Percentiles rank a stretch among this genome's conserved stretches.
phyloP scores from a whole-genome alignment of 2,329 filamentous ascomycete species.

The Cytospora chrysosperma region DNA sequence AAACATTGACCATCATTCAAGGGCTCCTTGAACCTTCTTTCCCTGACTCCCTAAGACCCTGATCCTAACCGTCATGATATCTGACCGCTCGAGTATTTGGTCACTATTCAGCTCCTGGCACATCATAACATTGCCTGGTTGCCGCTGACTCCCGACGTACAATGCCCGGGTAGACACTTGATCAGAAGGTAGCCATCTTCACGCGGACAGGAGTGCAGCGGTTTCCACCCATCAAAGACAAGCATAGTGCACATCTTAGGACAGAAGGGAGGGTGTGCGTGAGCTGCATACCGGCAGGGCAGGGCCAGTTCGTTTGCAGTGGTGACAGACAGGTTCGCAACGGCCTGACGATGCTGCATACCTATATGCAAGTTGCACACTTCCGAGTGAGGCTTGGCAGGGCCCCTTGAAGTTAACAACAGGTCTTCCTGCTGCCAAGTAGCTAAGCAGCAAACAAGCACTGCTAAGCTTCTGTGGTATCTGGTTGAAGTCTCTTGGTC shows the following conservation, averaged over 20 bases:
- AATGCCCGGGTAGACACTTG: no score
- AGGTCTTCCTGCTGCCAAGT: background rate
- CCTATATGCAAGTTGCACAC: background rate
- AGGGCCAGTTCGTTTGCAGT: no score
- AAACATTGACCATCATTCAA: background rate
- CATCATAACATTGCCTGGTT: background rate
- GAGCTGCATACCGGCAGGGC: background rate
- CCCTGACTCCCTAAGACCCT: background rate
- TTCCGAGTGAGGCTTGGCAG: background rate
- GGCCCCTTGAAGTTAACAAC: background rate
- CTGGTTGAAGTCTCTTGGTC: background rate
- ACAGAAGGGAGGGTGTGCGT: background rate
- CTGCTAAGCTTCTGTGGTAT: no score
- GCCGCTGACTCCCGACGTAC: no score
- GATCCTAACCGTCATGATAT: background rate
- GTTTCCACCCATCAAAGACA: background rate
- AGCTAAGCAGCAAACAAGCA: no score
- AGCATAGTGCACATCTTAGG: background rate
- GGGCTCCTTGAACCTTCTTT: background rate
- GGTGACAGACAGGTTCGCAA: background rate
- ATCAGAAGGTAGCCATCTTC: no score
- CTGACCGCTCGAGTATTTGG: background rate
- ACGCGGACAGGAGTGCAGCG: background rate
- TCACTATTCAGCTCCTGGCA: background rate
- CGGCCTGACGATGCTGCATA: background rate